A percentile compares a stretch with the other conserved stretches of the same genome.
Conservation (phyloP, 1,284 basidiomycete species). For the Cystobasidium sp. region DNA sequence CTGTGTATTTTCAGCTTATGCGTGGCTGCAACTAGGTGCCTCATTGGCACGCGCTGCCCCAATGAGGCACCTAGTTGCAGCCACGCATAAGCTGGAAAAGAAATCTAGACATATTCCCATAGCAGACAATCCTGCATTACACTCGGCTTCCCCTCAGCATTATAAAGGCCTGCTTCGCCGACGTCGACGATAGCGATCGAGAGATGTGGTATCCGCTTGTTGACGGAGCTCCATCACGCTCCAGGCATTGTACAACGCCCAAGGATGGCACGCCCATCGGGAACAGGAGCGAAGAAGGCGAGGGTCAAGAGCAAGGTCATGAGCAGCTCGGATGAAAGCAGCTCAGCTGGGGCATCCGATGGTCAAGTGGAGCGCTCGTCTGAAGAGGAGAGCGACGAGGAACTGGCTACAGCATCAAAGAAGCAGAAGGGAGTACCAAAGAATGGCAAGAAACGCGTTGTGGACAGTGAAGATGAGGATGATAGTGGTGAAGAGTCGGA, state of each 20-base stretch:
- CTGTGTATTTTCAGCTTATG: too few relatives aligned
- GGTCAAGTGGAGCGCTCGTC: slow-evolving; percentile 8
- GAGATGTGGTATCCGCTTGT: background rate
- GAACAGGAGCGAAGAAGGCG: background rate
- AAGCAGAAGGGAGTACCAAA: background rate
- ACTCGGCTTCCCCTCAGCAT: too few relatives aligned
- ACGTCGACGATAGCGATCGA: background rate
- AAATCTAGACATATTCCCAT: too few relatives aligned
- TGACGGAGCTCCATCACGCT: background rate
- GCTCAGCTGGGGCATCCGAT: slow-evolving; percentile 20
- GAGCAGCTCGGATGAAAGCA: slow-evolving; percentile 18
- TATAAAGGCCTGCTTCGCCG: too few relatives aligned
- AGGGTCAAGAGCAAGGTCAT: background rate
- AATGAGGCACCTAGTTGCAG: too few relatives aligned
- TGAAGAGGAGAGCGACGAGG: slow-evolving; percentile 28
- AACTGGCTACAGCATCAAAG: slow-evolving; percentile 7
- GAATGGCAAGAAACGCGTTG: slow-evolving; percentile 24
- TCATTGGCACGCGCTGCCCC: too few relatives aligned
- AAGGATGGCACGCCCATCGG: slow-evolving; percentile 32
- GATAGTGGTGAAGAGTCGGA: slow-evolving; percentile 2
- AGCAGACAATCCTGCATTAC: too few relatives aligned
- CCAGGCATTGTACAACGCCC: background rate
- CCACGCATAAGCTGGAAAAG: too few relatives aligned
- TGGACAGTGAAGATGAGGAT: slow-evolving; percentile 27
- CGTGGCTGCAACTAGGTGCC: too few relatives aligned